Base-by-base conservation (phyloP, 2,329 filamentous ascomycete genomes). In the Neopestalotiopsis rosae region DNA sequence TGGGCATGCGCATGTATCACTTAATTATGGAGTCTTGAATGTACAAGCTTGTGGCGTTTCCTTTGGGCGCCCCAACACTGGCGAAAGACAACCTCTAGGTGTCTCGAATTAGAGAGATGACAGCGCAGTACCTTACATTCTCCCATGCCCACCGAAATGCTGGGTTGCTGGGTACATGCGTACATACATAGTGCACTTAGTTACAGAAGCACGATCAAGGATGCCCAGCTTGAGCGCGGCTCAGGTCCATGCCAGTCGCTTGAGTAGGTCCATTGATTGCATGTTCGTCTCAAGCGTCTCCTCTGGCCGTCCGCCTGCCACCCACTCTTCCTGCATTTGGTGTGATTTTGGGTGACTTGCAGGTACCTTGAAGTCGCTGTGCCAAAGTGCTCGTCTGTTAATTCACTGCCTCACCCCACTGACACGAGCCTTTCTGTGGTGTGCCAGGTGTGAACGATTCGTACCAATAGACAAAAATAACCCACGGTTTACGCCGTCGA, bases 391-490 rank as follows among this genome's bases (percentile, higher is more conserved):
- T 28, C 24, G 24, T 28, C 24, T n/a, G 45, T 38, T 9, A n/a
- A n/a, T 20, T 38, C 59, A 64, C 61, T 64, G 61, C 61, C 61
- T 64, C 38, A 45, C 61, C 61, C 61, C 61, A 64, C 61, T 49
- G 40, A 64, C 61, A 59, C 57, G 30, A 59, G 57, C 57, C 17
- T 38, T 38, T 52, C 45, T 14, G 4, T 52, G 45, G 45, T 52
- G 45, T 52, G 45, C 45, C 45, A 20, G 45, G 45, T n/a, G 17
- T 20, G 17, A n/a, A n/a, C 5, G 6, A 52, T 52, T 20, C 45
- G 45, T 17, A 20, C 17, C 45, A 20, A n/a, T 52, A 52, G 45
- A 52, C 45, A 52, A 52, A 61, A 61, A 34, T 34, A 61, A 61
- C 30, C 57, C 59, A 61, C 24, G n/a, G 59, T 30, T 61, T 61